Percentiles rank a stretch among this genome's conserved stretches.
These are phyloP conservation scores for Ceratobasidium sp. DNA, from an alignment of 1,284 basidiomycete species.

Conservation along the genomic window DNA sequence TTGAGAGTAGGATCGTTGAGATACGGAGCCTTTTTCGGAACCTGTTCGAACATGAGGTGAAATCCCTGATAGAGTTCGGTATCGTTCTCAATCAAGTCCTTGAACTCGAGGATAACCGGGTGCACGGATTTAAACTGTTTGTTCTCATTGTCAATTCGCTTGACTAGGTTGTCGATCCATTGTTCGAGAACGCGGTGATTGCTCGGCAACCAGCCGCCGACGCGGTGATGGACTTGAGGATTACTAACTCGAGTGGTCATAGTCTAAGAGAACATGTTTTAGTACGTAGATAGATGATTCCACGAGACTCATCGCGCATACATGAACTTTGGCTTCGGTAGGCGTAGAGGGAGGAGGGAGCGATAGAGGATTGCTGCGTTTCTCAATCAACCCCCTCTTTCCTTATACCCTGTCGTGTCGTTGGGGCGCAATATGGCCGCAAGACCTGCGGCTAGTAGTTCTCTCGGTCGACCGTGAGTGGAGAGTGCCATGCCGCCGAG, in stretches of 20 bases:
- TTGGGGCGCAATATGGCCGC: too few species aligned
- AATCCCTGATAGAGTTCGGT: constrained; percentile 29
- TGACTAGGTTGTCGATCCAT: constrained; percentile 19
- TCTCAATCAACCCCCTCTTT: background rate
- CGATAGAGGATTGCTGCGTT: background rate
- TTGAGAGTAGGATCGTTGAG: constrained; percentile 27
- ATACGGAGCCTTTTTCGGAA: constrained; percentile 33
- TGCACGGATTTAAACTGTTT: background rate
- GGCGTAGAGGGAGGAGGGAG: background rate
- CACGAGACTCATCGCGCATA: background rate
- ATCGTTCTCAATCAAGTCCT: constrained; percentile 33
- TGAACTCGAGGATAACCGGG: constrained; percentile 26
- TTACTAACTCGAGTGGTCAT: background rate
- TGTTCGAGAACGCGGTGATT: constrained; percentile 23
- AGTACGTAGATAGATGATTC: background rate
- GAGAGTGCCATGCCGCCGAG: too few species aligned
- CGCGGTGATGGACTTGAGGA: constrained; percentile 21
- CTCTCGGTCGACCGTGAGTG: too few species aligned
- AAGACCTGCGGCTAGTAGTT: too few species aligned
- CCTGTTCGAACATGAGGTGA: constrained; percentile 35
- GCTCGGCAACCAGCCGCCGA: constrained; percentile 34
- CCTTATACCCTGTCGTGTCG: background rate
- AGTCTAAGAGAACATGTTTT: background rate
- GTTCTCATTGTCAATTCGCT: constrained; percentile 11
- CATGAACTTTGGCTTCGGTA: background rate